Conservation (phyloP, 163 green algal species). For the Smithsoniella earleae region DNA sequence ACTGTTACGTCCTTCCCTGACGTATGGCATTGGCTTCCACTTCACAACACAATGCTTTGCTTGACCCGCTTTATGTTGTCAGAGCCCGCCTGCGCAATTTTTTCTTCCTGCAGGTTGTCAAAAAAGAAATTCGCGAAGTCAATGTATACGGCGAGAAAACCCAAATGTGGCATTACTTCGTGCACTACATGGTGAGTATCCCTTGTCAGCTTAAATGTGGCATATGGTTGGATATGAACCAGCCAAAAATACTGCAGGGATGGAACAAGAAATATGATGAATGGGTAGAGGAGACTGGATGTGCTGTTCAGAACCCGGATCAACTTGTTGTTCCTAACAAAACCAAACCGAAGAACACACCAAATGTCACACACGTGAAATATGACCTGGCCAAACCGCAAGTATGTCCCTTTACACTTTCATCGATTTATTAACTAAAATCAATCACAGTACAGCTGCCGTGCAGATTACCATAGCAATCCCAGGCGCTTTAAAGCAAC, state of each 20-base stretch:
- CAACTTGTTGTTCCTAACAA: conserved; percentile 11
- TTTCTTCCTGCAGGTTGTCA: conserved; percentile 22
- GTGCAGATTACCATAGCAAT: conserved; percentile 50
- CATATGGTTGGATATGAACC: no score
- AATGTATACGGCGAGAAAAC: conserved; percentile 10
- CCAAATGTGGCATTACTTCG: conserved; percentile 21
- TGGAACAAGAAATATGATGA: conserved; percentile 82
- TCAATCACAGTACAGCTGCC: no score
- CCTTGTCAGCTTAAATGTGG: not conserved
- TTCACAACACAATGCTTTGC: no score
- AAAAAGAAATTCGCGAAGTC: conserved; percentile 14
- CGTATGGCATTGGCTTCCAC: no score
- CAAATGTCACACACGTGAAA: no score
- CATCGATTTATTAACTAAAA: conserved; percentile 22
- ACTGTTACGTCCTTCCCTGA: no score
- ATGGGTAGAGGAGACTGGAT: conserved; percentile 57
- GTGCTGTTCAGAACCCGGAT: conserved; percentile 25
- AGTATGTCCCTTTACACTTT: not conserved
- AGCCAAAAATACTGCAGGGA: no score
- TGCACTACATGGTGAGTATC: conserved; percentile 25
- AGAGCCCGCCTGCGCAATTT: no score
- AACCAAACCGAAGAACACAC: conserved; percentile 20
- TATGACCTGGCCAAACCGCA: conserved; percentile 38
- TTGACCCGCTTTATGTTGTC: no score
- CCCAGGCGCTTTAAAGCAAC: conserved; percentile 51